Evolutionary conservation across 352 stramenopile genomes (phyloP), one percentile per base, ranked within the genome.

Genomic region (Phytopythium sindhum): DNA sequence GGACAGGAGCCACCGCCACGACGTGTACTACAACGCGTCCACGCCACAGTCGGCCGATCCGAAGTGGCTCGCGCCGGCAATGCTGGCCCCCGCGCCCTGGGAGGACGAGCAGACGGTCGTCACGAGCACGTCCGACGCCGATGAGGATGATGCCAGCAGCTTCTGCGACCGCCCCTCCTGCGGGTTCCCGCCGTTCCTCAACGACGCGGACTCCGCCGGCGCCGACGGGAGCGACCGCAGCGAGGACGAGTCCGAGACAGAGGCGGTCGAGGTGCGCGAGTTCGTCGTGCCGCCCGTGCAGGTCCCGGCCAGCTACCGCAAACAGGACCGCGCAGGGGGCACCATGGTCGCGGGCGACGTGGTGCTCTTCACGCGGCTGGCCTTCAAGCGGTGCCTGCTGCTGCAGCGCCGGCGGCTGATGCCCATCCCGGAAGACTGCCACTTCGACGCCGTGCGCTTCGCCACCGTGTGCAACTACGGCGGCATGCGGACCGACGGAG

Each of bases 351-450:
- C 63, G 37, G 73, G 69, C 35, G 17, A 66, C 8, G 39, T 57
- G 33, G 73, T 80, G 14, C 15, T 75, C 39, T 80, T 75, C 50
- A 80, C 73, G 0, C 66, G 73, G 26, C 65, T 60, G 64, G 73
- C 64, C 1, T 80, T 77, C 52, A 80, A 80, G 39, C 56, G 61
- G 6, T 51, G 71, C 45, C 41, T 75, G 54, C 35, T 57, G 23
- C 59, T 55, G 21, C 51, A 70, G 52, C 48, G 55, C 7, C 21
- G 57, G 12, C 57, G 57, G 33, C 63, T 77, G 1, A 31, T 33
- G 4, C 55, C 70, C 11, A 63, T 75, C 4, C 67, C 70, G 2
- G 73, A 80, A 35, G 39, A 51, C 24, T 33, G 2, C 21, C 23
- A 37, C 2, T 45, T 51, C 11, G 37, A 60, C 26, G 39, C 35